Base-by-base conservation (phyloP, 163 green algal species). In the Volvox carteri region DNA sequence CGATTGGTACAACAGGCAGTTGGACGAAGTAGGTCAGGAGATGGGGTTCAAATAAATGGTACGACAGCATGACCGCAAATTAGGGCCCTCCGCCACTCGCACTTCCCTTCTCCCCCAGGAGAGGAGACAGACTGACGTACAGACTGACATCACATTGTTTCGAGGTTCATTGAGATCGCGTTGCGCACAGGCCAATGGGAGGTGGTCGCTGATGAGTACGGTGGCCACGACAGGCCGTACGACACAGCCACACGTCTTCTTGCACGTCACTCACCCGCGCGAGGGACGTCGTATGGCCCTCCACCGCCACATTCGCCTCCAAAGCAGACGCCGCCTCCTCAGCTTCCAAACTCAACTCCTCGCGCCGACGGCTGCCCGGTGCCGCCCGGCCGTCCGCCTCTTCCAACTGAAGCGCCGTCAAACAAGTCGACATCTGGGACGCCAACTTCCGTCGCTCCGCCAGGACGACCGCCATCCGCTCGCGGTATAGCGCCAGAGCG, bases 391-490 rank as follows among this genome's bases (percentile, higher is more conserved):
- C 78, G 18, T 77, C 78, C 58, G 58, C 78, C 78, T 86, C 78
- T n/a, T 62, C 78, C n/a, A 65, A 16, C 41, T 75, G 54, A 60
- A 78, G 44, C 42, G 30, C 62, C 28, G 21, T 50, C 75, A 84
- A 30, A 70, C 48, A 68, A 4, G 48, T 23, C 30, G 75, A 70
- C 50, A 84, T 58, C 75, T 70, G 46, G 11, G 46, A 14, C 30
- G 75, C 75, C 75, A 84, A 33, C 16, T 12, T 23, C 30, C 75
- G 75, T 30, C 77, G 52, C 78, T 86, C 78, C 78, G 78, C 58
- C 78, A 86, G 42, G n/a, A 86, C 78, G 25, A 77, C 78, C 78
- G 60, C 41, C 78, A 86, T 86, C 41, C 78, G 78, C 60, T 86
- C 78, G 12, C 60, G 78, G 78, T 86, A 86, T 16, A 86, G 78